Evolutionary conservation across 768 basidiomycete species (phyloP).

Genomic region (Lactarius pseudohatsudake): DNA sequence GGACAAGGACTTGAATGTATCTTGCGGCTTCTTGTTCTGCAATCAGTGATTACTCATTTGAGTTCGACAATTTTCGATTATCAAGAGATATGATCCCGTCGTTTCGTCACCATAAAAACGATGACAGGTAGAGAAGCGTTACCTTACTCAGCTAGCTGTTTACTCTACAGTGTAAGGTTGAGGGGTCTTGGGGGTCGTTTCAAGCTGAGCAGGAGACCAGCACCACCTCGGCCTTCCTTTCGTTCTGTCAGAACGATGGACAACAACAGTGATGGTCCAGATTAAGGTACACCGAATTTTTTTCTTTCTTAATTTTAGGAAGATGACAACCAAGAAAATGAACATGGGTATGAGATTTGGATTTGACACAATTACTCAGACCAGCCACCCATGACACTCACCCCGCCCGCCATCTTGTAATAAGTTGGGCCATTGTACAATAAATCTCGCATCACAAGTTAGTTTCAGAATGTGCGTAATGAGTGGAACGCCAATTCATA

Average conservation of each 20-base stretch:
- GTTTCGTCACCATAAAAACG: neutral
- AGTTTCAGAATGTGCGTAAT: neutral
- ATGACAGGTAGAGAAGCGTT: neutral
- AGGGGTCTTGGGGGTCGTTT: neutral
- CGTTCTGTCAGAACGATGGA: neutral
- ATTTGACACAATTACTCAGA: slow-evolving; percentile 40
- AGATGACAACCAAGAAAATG: neutral
- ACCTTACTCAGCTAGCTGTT: neutral
- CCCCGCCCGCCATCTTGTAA: slow-evolving; percentile 43
- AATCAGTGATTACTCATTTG: neutral
- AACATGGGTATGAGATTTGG: neutral
- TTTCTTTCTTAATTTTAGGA: neutral
- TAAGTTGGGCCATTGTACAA: slow-evolving; percentile 86
- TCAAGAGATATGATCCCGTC: neutral
- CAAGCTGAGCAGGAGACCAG: neutral
- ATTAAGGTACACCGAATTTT: neutral
- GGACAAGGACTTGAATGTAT: slow-evolving; percentile 1
- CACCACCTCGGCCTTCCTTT: neutral
- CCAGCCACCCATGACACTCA: slow-evolving; percentile 63
- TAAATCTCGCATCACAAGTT: slow-evolving; percentile 53
- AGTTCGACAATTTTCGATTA: neutral
- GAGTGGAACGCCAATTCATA: slow-evolving; percentile 35
- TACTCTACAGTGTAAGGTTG: neutral
- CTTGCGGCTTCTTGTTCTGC: slow-evolving; percentile 1
- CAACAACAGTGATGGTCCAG: neutral